These are phyloP conservation scores for Yamadazyma phyllophila DNA, from an alignment of 805 yeast species.

Conservation along the genomic window DNA sequence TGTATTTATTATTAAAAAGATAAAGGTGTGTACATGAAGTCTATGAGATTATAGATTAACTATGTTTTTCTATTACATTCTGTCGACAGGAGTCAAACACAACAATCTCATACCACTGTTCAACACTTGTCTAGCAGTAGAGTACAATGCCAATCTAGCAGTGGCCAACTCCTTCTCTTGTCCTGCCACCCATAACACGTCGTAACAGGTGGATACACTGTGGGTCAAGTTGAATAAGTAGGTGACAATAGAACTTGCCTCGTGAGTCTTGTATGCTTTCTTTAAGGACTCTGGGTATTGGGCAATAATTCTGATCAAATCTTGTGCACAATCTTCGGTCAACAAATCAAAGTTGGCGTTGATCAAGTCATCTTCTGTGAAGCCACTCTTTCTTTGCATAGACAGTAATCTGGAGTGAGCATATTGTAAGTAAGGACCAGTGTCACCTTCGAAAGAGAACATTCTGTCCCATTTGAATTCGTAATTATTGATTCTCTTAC, in stretches of 20 bases:
- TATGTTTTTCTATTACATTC: constrained; percentile 60
- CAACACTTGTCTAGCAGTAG: constrained; percentile 85
- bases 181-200: constrained; percentile 94
- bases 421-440: constrained; percentile 97
- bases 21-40: too few species aligned
- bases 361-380: constrained; percentile 38
- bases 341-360: constrained; percentile 60
- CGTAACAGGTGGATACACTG: constrained; percentile 94
- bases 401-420: constrained; percentile 97
- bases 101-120: constrained; percentile 85
- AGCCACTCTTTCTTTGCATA: constrained; percentile 78
- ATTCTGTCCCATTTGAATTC: constrained; percentile 97
- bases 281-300: constrained; percentile 90
- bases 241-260: constrained; percentile 93
- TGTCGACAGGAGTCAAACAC: constrained; percentile 96
- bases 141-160: constrained; percentile 90
- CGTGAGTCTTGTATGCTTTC: constrained; percentile 78
- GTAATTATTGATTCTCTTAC: constrained; percentile 94
- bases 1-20: not conserved
- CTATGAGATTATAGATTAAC: not conserved
- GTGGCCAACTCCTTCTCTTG: constrained; percentile 82
- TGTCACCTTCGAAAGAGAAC: constrained; percentile 98
- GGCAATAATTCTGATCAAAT: constrained; percentile 72
- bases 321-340: constrained; percentile 67
- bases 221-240: constrained; percentile 90